Base-by-base conservation (phyloP, 148 eudicot species). In the Chenopodium formosanum region DNA sequence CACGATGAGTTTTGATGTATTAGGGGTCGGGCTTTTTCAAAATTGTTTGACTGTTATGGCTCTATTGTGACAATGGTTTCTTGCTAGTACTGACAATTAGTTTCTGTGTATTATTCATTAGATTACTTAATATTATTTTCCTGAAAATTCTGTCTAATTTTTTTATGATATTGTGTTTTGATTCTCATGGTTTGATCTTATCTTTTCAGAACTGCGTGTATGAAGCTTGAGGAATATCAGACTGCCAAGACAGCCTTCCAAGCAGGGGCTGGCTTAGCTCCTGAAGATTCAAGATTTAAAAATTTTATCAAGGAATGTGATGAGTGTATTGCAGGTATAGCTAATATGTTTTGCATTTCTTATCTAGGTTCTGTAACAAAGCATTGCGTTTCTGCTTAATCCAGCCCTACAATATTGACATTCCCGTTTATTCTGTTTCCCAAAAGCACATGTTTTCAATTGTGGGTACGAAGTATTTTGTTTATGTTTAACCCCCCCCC, bases 141-240 rank as follows among this genome's bases (percentile, higher is more conserved):
- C 37, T 4, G 53, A n/a, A 48, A 47, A 69, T 17, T 48, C 32
- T 40, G 44, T 40, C 44, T 40, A 40, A 40, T 40, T 40, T 40
- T 37, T 40, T 40, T 6, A 40, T 40, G 44, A 40, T 40, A 40
- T 40, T 40, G 44, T 4, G 44, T 40, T 40, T 40, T 40, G 44
- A 40, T 40, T 40, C 7, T 68, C 22, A 83, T 52, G 11, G 19
- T 7, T 64, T 37, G 0, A 9, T 22, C 10, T 44, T 7, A 20
- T 72, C 62, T 56, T 40, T 10, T 25, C 89, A 97, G 99, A 53
- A 76, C 80, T 64, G 99, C 99, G 4, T 92, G 95, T 78, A 76
- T 97, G 76, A 90, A 93, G 90, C 98, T 97, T 78, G 98, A 97
- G 87, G 98, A 94, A 66, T 97, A 94, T 74, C 90, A 94, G 84